Conservation (phyloP, 1,284 basidiomycete species). For the Puccinia brachypodii region DNA sequence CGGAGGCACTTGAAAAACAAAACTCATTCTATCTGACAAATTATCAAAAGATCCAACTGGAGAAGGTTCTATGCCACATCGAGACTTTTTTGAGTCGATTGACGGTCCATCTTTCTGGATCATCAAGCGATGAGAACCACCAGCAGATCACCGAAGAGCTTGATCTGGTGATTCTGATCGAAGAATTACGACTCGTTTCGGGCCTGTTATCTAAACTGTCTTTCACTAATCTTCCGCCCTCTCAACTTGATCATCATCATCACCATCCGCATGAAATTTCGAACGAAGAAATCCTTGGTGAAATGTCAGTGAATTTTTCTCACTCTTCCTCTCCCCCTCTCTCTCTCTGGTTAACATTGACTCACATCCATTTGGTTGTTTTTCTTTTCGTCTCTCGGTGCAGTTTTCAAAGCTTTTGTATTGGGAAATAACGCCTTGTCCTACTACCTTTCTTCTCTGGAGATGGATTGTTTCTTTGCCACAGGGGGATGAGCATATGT, state of each 20-base stretch:
- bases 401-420: slow-evolving; percentile 41
- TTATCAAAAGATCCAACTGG: slow-evolving; percentile 17
- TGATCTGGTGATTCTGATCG: slow-evolving; percentile 36
- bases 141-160: neutral
- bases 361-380: neutral
- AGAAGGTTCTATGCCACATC: slow-evolving; percentile 12
- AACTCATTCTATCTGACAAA: slow-evolving; percentile 24
- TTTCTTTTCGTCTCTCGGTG: neutral
- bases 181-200: slow-evolving; percentile 27
- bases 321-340: neutral
- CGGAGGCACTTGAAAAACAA: neutral
- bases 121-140: neutral
- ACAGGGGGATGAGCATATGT: too few species aligned
- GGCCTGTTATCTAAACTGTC: slow-evolving; percentile 13
- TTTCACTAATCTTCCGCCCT: neutral
- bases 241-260: neutral
- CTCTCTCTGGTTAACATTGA: neutral
- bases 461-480: too few species aligned
- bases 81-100: neutral
- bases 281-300: slow-evolving; percentile 32
- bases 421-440: slow-evolving; percentile 22
- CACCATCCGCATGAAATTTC: slow-evolving; percentile 8
- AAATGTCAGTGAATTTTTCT: slow-evolving; percentile 29
- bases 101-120: neutral
- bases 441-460: neutral